Percentiles rank a stretch among this genome's conserved stretches.
Conservation (phyloP, 371 early-diverging fungal species). For the Synchytrium microbalum region DNA sequence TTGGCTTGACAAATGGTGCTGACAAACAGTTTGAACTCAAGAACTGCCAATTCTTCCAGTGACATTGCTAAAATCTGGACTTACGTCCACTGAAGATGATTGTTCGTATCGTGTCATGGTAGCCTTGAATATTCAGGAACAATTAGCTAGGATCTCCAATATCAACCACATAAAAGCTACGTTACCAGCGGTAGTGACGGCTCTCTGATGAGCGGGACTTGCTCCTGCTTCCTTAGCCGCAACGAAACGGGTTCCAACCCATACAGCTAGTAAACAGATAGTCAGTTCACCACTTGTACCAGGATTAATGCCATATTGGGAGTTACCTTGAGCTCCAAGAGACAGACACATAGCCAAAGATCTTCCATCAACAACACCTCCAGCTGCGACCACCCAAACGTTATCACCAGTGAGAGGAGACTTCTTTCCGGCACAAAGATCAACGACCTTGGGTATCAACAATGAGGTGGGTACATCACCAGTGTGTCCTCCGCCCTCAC, state of each 20-base stretch:
- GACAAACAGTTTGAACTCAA: too few relatives aligned
- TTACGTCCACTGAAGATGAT: slow-evolving; percentile 34
- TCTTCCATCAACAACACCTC: slow-evolving; percentile 3
- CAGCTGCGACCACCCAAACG: slow-evolving; percentile 30
- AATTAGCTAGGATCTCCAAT: too few relatives aligned
- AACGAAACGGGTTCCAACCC: slow-evolving; percentile 36
- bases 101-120: slow-evolving; percentile 31
- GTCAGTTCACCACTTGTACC: slow-evolving; percentile 27
- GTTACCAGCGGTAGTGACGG: slow-evolving; percentile 26
- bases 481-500: slow-evolving; percentile 33
- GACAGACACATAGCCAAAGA: neutral
- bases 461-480: slow-evolving; percentile 34
- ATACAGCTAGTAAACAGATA: slow-evolving; percentile 29
- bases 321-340: too few relatives aligned
- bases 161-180: too few relatives aligned
- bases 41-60: too few relatives aligned
- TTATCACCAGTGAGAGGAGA: slow-evolving; percentile 20
- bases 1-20: neutral
- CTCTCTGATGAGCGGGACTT: too few relatives aligned
- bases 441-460: slow-evolving; percentile 35
- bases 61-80: slow-evolving; percentile 22
- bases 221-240: slow-evolving; percentile 33
- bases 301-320: too few relatives aligned
- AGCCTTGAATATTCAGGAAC: too few relatives aligned
- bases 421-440: slow-evolving; percentile 26